Conservation (phyloP, 345 rosid species). For the Garcia nutans region DNA sequence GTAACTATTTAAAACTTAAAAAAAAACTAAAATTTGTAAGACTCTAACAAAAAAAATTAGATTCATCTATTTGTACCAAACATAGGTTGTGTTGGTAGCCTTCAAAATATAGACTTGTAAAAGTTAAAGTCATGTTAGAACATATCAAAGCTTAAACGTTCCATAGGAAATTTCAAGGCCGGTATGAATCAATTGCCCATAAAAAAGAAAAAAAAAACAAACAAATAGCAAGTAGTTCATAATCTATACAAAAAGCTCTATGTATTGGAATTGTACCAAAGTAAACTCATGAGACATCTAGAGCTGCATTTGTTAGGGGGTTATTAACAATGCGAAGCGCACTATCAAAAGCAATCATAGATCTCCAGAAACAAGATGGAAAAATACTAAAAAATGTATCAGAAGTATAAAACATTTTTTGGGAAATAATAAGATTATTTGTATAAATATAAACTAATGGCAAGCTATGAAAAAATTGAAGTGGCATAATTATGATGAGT, state of each 20-base stretch:
- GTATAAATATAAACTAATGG: not conserved
- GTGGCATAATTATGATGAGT: too few species aligned
- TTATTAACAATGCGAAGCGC: constrained; percentile 48
- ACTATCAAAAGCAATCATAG: constrained; percentile 49
- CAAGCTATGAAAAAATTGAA: too few species aligned
- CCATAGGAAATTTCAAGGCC: not conserved
- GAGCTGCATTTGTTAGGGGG: constrained; percentile 31
- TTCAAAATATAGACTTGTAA: too few species aligned
- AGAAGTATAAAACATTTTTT: not conserved
- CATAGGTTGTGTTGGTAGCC: too few species aligned
- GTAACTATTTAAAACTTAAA: too few species aligned
- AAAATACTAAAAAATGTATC: not conserved
- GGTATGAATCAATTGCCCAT: not conserved
- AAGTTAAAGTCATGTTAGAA: not conserved
- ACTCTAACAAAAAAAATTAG: too few species aligned
- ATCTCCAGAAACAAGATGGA: not conserved
- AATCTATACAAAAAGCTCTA: not conserved
- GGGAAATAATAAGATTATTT: not conserved
- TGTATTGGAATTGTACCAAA: not conserved
- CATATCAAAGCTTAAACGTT: not conserved
- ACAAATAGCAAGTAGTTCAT: not conserved
- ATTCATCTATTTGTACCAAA: too few species aligned
- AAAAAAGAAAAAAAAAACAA: not conserved
- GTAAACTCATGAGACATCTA: constrained; percentile 6
- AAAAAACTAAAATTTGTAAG: too few species aligned